Evolutionary conservation across 2,329 filamentous ascomycete species (phyloP).

Genomic region (Cladosporium colombiae): DNA sequence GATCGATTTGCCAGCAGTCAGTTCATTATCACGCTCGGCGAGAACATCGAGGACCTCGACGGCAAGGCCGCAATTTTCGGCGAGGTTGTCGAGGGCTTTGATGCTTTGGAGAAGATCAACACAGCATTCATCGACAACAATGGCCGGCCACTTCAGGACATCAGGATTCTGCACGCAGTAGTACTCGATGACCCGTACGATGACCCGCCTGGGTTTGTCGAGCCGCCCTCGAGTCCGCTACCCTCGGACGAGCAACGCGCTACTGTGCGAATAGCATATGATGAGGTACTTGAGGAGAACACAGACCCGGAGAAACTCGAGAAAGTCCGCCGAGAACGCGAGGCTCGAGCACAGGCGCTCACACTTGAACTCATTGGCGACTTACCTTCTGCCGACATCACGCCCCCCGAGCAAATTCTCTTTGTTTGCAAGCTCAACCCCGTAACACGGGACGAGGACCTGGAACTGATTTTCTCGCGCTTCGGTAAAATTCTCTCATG

Average conservation of each 20-base stretch:
- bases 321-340: slow-evolving; percentile 77
- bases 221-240: slow-evolving; percentile 75
- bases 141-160: slow-evolving; percentile 87
- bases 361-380: slow-evolving; percentile 98
- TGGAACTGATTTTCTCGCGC: slow-evolving; percentile 93
- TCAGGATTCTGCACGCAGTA: slow-evolving; percentile 89
- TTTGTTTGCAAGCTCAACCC: slow-evolving; percentile 99
- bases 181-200: slow-evolving; percentile 89
- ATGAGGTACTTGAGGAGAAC: slow-evolving; percentile 76
- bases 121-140: slow-evolving; percentile 81
- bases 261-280: slow-evolving; percentile 87
- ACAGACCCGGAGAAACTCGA: slow-evolving; percentile 80
- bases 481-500: slow-evolving; percentile 95
- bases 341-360: slow-evolving; percentile 89
- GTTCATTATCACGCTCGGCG: slow-evolving; percentile 88
- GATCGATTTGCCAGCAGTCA: slow-evolving; percentile 83
- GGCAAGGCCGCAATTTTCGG: slow-evolving; percentile 95
- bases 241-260: slow-evolving; percentile 84
- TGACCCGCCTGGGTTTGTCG: slow-evolving; percentile 74
- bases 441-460: slow-evolving; percentile 89
- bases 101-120: slow-evolving; percentile 91
- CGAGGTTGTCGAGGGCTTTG: slow-evolving; percentile 93
- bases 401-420: slow-evolving; percentile 92
- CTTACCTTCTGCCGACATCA: slow-evolving; percentile 94
- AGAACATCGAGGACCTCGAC: slow-evolving; percentile 86